Percentiles rank a stretch among this genome's conserved stretches.
phyloP scores from a whole-genome alignment of 306 rosid genomes.

The Gastrolobium bilobum region DNA sequence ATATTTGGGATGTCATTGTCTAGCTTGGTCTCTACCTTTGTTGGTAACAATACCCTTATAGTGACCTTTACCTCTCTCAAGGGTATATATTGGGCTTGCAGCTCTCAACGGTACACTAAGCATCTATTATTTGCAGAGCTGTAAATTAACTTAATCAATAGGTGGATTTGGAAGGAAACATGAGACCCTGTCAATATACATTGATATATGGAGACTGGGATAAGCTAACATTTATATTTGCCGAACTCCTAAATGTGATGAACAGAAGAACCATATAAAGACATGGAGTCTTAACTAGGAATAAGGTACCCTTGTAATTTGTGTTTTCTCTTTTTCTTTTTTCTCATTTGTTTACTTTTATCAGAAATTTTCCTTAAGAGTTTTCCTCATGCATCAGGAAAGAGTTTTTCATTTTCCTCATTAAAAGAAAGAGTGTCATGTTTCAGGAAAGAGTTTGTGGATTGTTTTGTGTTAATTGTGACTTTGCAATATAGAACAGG shows the following conservation, averaged over 20 bases:
- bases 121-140: not conserved
- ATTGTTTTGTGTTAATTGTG: not conserved
- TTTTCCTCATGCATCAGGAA: not conserved
- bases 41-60: too few species aligned
- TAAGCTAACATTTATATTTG: not conserved
- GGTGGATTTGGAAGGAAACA: not conserved
- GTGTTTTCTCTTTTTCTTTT: not conserved
- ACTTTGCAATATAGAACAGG: not conserved
- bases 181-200: not conserved
- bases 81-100: too few species aligned
- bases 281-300: slow-evolving; percentile 14
- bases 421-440: not conserved
- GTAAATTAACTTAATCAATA: slow-evolving; percentile 13
- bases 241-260: not conserved
- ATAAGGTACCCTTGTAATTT: not conserved
- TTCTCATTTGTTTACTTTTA: not conserved
- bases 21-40: too few species aligned
- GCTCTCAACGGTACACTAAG: too few species aligned
- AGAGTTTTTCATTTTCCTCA: not conserved
- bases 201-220: not conserved
- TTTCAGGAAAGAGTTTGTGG: not conserved
- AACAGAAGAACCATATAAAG: not conserved
- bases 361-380: not conserved
- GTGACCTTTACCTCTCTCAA: too few species aligned
- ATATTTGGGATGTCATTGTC: too few species aligned